A percentile compares a stretch with the other conserved stretches of the same genome.
These are phyloP conservation scores for Tolypocladium guangdongense DNA, from an alignment of 2,329 filamentous ascomycete genomes.

Conservation along the genomic window DNA sequence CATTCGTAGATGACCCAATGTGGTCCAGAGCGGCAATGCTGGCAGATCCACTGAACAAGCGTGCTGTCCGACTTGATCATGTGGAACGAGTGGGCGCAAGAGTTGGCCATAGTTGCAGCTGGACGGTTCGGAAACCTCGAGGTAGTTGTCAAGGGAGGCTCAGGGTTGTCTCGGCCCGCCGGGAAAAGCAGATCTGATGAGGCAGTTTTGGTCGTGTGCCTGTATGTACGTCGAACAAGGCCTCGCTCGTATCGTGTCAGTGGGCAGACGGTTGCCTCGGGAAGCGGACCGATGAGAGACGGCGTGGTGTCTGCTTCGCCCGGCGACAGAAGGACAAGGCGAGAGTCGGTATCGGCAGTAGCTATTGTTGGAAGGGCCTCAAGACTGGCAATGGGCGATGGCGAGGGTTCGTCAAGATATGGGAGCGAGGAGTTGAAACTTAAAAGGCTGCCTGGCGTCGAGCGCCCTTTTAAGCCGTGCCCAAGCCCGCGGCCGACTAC, in stretches of 20 bases:
- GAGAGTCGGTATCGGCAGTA: background rate
- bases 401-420: background rate
- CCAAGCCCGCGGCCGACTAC: background rate
- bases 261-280: no score
- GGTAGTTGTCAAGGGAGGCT: background rate
- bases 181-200: no score
- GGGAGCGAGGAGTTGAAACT: slow-evolving; percentile 2
- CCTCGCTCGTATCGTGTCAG: background rate
- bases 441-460: slow-evolving; percentile 2
- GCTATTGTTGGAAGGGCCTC: no score
- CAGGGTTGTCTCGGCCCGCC: background rate
- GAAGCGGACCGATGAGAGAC: background rate
- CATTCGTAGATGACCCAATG: slow-evolving; percentile 62
- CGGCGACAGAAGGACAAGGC: no score
- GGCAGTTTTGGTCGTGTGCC: no score
- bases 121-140: no score
- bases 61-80: slow-evolving; percentile 58
- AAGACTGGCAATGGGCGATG: background rate
- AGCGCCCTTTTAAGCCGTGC: background rate
- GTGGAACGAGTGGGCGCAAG: slow-evolving; percentile 52
- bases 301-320: background rate
- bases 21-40: slow-evolving; percentile 51
- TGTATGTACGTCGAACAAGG: no score
- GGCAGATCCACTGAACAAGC: slow-evolving; percentile 55
- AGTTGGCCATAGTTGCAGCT: slow-evolving; percentile 32